Evolutionary conservation across 768 basidiomycete genomes (phyloP), one percentile per base, ranked within the genome.

Genomic region (Calvatia gigantea): DNA sequence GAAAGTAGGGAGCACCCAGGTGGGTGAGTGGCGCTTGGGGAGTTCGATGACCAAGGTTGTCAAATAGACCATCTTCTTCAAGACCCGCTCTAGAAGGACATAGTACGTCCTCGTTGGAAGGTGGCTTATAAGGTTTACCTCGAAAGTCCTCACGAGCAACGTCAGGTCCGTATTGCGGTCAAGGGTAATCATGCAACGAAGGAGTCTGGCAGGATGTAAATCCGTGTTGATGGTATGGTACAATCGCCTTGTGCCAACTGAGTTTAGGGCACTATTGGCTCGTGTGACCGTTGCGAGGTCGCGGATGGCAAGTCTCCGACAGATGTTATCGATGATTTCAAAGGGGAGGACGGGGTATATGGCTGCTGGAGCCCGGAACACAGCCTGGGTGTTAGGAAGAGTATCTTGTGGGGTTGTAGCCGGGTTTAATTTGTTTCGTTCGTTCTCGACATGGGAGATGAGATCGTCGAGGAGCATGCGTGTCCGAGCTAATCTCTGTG

Each of bases 1-100:
- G 70, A 62, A 42, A 85, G 75, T 31, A 7, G 54, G 54, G 8
- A 56, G 47, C 28, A 85, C 68, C 81, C 83, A 83, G 2, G 75
- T 67, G 2, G 79, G 72, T 3, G 69, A 67, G 49, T 72, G 67
- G 3, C 60, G 62, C 51, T 66, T 71, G 14, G 62, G 81, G 62
- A 85, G 71, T 51, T 86, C 84, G 59, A 87, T 72, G 37, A 65
- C 66, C 35, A 86, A 76, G 28, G 70, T 61, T 31, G 64, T 58
- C 23, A 86, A 75, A 43, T 60, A 58, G 27, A 62, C 57, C 43
- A 81, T 73, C 4, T 68, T 67, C 6, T 57, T 64, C 29, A 86
- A 74, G 4, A 73, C 69, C 43, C 69, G 67, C 25, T 73, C 70
- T n/a, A 86, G 67, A 32, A 85, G 78, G 25, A 60, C 66, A 60